phyloP scores from a whole-genome alignment of 2,329 filamentous ascomycete genomes.

The Phoma sp. region DNA sequence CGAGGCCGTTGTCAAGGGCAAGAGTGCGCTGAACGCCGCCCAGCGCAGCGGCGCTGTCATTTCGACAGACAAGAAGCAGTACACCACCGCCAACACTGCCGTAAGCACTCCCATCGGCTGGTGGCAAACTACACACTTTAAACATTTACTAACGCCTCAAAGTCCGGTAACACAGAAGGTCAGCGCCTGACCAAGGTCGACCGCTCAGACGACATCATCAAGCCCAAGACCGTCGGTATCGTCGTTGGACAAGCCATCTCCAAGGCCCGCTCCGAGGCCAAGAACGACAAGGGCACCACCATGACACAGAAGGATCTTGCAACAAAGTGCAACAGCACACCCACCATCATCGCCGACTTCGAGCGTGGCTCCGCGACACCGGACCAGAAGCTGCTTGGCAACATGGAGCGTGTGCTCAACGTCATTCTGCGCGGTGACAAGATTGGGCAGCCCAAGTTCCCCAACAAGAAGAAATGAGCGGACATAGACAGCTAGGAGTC shows the following conservation, averaged over 20 bases:
- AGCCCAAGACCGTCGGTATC: slow-evolving; percentile 84
- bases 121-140: not conserved
- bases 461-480: slow-evolving; percentile 66
- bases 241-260: slow-evolving; percentile 84
- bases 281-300: slow-evolving; percentile 72
- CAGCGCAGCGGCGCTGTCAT: slow-evolving; percentile 79
- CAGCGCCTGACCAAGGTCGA: slow-evolving; percentile 98
- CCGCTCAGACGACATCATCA: slow-evolving; percentile 95
- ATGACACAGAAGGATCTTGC: slow-evolving; percentile 93
- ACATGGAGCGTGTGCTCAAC: slow-evolving; percentile 85
- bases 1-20: slow-evolving; percentile 89
- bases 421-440: slow-evolving; percentile 85
- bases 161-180: slow-evolving; percentile 65
- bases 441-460: slow-evolving; percentile 84
- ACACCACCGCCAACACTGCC: slow-evolving; percentile 71
- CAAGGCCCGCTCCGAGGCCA: slow-evolving; percentile 78
- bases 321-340: slow-evolving; percentile 87
- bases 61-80: slow-evolving; percentile 88
- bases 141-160: not conserved
- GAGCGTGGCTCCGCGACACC: slow-evolving; percentile 80
- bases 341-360: slow-evolving; percentile 80
- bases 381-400: slow-evolving; percentile 80
- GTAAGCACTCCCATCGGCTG: slow-evolving; percentile 63
- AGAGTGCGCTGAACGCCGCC: slow-evolving; percentile 85
- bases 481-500: slow-evolving; percentile 25